Evolutionary conservation across 202 grass and related monocot genomes (phyloP).

Genomic region (Miscanthus sacchariflorus): DNA sequence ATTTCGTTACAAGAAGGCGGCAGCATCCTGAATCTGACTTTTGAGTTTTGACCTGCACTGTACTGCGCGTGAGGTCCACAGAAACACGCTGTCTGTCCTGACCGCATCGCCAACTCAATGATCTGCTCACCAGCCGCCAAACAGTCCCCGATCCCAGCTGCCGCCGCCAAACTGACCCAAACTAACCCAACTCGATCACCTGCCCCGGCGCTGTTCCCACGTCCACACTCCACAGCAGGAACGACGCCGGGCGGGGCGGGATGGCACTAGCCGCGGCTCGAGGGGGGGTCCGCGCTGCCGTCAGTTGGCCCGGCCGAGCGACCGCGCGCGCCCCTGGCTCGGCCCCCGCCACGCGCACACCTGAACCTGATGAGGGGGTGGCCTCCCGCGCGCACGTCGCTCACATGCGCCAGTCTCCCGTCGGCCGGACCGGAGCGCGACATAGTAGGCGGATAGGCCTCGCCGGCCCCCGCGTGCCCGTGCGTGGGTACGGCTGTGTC

Average conservation of each 20-base stretch:
- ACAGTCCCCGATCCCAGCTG: background rate
- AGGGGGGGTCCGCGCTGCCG: no score
- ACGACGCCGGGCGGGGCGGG: no score
- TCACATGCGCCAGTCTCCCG: constrained; percentile 11
- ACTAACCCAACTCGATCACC: background rate
- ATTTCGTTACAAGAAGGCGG: no score
- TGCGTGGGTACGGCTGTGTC: background rate
- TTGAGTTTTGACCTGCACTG: background rate
- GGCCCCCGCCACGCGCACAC: background rate
- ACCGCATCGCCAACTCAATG: no score
- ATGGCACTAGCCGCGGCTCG: no score
- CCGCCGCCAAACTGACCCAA: background rate
- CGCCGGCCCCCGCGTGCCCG: background rate
- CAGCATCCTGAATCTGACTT: no score
- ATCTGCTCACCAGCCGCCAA: no score
- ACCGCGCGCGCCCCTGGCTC: no score
- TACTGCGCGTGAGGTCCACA: background rate
- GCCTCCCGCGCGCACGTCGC: background rate
- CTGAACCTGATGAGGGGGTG: background rate
- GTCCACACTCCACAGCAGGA: background rate
- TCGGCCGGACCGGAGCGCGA: background rate
- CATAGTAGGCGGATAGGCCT: background rate
- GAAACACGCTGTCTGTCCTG: background rate
- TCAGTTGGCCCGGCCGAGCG: no score
- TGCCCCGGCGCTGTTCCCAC: background rate